Base-by-base conservation (phyloP, 192 early-diverging fungal species). In the Coemansia sp. region DNA sequence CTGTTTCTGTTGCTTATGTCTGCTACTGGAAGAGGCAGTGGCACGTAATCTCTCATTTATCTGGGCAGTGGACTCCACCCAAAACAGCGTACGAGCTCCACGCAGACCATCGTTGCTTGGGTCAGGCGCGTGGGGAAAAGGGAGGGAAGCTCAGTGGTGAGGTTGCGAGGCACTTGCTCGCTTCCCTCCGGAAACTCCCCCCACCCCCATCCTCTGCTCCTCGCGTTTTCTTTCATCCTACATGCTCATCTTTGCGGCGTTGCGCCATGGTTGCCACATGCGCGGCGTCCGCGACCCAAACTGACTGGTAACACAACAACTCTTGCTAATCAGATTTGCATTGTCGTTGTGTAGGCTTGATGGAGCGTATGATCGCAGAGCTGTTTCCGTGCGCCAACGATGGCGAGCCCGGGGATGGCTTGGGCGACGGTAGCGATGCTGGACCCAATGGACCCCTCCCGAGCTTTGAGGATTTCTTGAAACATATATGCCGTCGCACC, bases 291-390 rank as follows among this genome's bases (percentile, higher is more conserved):
- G 14, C 38, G 12, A 44, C 38, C 8, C 14, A 44, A 16, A 16
- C 8, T 44, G 38, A 2, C 38, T 16, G 14, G 16, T 14, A 2
- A n/a, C 27, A 9, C 21, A 53, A 9, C 27, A 28, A 26, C 24
- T 23, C 21, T 16, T 53, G 27, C 52, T 53, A 53, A 53, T n/a
- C 52, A 22, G 5, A 10, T 26, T 53, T 53, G 21, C 14, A 26
- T 28, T 53, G n/a, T n/a, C 8, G 4, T 3, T 28, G 56, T 67
- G 23, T 80, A 74, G 78, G 73, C 5, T 26, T 82, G 34, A 82
- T 82, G 79, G 79, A 82, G 67, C 69, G 73, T 22, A 82, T 82
- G 79, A 82, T 81, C 57, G 79, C 66, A 6, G 79, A 81, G 71
- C 70, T 81, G 47, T 81, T 81, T 41, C 79, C 79, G 21, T 81